Percentiles rank a stretch among this genome's conserved stretches.
These are phyloP conservation scores for Jasminum sambac DNA, from an alignment of 257 asterid genomes.

Conservation along the genomic window DNA sequence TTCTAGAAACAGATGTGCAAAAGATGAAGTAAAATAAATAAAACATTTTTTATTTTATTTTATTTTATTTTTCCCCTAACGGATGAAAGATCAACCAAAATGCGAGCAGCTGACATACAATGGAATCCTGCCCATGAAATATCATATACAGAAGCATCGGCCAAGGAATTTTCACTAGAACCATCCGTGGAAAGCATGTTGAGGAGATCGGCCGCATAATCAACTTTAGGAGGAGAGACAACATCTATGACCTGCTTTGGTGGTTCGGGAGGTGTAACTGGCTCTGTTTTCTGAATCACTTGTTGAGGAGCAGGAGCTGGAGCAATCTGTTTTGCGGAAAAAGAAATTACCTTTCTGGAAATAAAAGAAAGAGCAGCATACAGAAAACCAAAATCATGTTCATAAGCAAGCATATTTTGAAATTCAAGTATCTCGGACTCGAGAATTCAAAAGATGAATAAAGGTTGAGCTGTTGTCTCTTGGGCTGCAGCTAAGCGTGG, in stretches of 20 bases:
- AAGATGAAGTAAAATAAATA: too few relatives aligned
- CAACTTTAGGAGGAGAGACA: constrained; percentile 68
- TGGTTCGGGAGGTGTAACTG: constrained; percentile 48
- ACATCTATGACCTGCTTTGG: constrained; percentile 46
- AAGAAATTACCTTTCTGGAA: constrained; percentile 16
- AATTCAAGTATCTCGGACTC: neutral
- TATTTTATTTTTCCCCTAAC: too few relatives aligned
- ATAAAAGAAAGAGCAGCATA: neutral
- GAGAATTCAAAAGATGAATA: constrained; percentile 8
- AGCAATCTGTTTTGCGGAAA: constrained; percentile 54
- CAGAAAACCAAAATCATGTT: neutral
- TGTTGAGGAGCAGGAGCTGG: constrained; percentile 54
- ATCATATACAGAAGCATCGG: constrained; percentile 62
- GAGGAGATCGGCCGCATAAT: constrained; percentile 91
- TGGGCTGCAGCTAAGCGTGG: neutral
- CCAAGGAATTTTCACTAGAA: constrained; percentile 56
- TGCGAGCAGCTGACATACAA: constrained; percentile 49
- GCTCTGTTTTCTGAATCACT: constrained; percentile 56
- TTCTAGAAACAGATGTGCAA: too few relatives aligned
- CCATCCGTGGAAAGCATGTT: constrained; percentile 78
- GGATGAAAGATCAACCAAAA: constrained; percentile 11
- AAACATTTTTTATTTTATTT: too few relatives aligned
- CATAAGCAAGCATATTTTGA: neutral
- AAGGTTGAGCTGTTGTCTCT: neutral
- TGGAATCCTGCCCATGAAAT: constrained; percentile 92